Conservation (phyloP, 169 alveolate species). For the Plasmodium blacklocki region DNA sequence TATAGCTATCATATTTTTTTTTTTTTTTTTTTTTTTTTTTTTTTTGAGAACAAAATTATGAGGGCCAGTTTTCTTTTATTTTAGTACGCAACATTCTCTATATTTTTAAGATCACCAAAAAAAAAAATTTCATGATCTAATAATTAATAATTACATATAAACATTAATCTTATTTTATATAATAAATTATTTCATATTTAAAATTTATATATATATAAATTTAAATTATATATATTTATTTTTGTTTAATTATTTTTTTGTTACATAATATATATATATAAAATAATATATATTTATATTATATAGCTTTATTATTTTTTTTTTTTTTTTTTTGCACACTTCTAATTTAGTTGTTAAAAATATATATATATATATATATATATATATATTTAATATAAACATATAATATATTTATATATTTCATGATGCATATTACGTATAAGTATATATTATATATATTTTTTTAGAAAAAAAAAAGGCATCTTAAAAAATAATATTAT, state of each 20-base stretch:
- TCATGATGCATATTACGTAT: not conserved
- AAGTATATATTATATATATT: not conserved
- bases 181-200: not conserved
- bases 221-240: too few species aligned
- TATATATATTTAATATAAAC: too few species aligned
- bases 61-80: not conserved
- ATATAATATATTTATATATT: too few species aligned
- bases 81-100: constrained; percentile 13
- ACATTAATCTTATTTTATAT: not conserved
- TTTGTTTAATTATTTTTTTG: too few species aligned
- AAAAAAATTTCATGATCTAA: not conserved
- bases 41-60: constrained; percentile 4
- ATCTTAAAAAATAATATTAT: not conserved
- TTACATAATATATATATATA: too few species aligned
- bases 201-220: too few species aligned
- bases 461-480: constrained; percentile 2
- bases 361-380: too few species aligned
- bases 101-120: not conserved
- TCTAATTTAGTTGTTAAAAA: not conserved
- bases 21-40: too few species aligned
- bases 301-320: constrained; percentile 5
- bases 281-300: not conserved
- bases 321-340: constrained; percentile 12
- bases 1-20: too few species aligned
- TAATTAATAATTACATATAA: not conserved